Evolutionary conservation across 148 eudicot species (phyloP), one percentile per base, ranked within the genome.

Genomic region (Linanthus parryae): DNA sequence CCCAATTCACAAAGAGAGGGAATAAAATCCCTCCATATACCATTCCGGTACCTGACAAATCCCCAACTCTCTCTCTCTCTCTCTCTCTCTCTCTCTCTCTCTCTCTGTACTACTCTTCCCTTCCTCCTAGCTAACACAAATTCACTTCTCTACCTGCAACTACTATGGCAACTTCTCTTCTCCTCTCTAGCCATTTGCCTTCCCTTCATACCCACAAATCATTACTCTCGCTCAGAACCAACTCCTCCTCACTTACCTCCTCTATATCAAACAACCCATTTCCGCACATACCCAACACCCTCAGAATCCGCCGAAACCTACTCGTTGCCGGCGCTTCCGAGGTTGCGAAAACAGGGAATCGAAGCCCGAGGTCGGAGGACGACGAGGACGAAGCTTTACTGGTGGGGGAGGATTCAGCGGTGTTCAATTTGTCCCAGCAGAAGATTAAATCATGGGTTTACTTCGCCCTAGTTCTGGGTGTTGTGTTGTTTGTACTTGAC

Each of bases 371-470:
- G 14, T 14, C 16, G 22, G 9, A 3, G 54, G n/a, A n/a, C n/a
- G n/a, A n/a, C n/a, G 63, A 30, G 1, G 35, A 29, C 21, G 67
- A 56, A 3, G 61, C 48, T 4, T 52, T 29, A 16, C 26, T 85
- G 38, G 66, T 82, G 9, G 97, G 95, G 2, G 97, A 89, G 58
- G 95, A 89, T 49, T 78, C 97, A 0, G 97, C 97, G 5, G 75
- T 52, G 29, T 89, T 89, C 44, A 80, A 79, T 1, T 56, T 85
- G 4, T 58, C 76, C 31, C 51, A 71, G 22, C 97, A 89, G 75
- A 89, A 78, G 65, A 38, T 89, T 9, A 62, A 75, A 15, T 92
- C 98, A 9, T 92, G 95, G 98, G 49, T 81, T 49, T 91, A 87
- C 28, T 91, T 91, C 11, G 43, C 76, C 6, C 74, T 72, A 30